Evolutionary conservation across 495 filamentous ascomycete species (phyloP), one percentile per base, ranked within the genome.

Genomic region (Margaritispora aquatica): DNA sequence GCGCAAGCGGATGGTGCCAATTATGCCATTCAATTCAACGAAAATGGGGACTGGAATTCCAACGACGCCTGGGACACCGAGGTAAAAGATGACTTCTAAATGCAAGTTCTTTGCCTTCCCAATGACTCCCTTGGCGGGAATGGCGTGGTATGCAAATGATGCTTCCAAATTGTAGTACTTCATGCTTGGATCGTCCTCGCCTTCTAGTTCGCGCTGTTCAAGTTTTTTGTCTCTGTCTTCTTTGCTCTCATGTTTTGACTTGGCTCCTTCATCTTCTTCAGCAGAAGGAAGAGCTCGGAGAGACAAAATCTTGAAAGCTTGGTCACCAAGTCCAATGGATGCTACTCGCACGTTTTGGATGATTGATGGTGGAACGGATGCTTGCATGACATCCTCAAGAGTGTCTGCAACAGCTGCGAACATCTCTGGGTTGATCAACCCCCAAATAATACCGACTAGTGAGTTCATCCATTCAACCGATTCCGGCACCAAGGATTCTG

Each of bases 321-420:
- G 78, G 54, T 72, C 78, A 4, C 78, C 78, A 62, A 80, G 77
- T 17, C 78, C 78, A 21, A 81, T 66, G 47, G 80, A 78, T n/a
- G 79, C 73, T 13, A 80, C 75, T 54, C 71, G 72, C 41, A 80
- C 72, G 73, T 79, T 79, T 19, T 73, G 71, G 20, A 80, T 76
- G 21, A 80, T 57, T 22, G 69, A 73, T 9, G 78, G 78, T 22
- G 79, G 64, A 51, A 58, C 55, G 15, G 68, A 72, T 7, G 77
- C 77, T 69, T 81, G 78, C 78, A 81, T 81, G 36, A 81, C 77
- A 62, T 81, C 78, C 64, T 81, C 78, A 8, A 81, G 65, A 11
- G 72, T 78, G 57, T 81, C 78, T 11, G 72, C 71, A 11, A 81
- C 36, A 53, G 72, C 73, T 9, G 68, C 73, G 55, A 81, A 80